phyloP scores from a whole-genome alignment of 2,329 filamentous ascomycete species.

The Fusarium sp. region DNA sequence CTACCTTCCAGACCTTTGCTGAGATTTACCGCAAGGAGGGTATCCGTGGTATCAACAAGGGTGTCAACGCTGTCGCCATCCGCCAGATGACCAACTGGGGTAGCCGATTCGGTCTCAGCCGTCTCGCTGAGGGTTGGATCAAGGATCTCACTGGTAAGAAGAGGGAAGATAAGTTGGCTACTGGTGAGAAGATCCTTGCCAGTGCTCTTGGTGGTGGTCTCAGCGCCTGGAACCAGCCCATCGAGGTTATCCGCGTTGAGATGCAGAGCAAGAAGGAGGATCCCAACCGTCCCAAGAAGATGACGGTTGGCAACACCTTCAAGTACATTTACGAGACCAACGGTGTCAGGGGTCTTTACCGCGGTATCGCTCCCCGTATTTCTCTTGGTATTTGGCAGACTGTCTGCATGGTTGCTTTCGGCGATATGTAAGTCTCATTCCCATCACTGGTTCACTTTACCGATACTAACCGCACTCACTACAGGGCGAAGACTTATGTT shows the following conservation, averaged over 20 bases:
- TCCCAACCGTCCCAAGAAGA: slow-evolving; percentile 97
- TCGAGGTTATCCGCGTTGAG: slow-evolving; percentile 99
- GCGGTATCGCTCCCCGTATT: slow-evolving; percentile 93
- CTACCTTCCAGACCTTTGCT: slow-evolving; percentile 96
- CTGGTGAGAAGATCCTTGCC: slow-evolving; percentile 88
- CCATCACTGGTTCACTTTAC: background rate
- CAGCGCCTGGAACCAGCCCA: slow-evolving; percentile 98
- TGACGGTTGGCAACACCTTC: slow-evolving; percentile 90
- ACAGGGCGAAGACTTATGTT: slow-evolving; percentile 74
- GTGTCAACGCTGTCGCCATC: slow-evolving; percentile 98
- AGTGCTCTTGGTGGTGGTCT: slow-evolving; percentile 91
- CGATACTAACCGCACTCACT: slow-evolving; percentile 37
- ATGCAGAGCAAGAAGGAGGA: slow-evolving; percentile 99
- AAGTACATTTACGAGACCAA: slow-evolving; percentile 92
- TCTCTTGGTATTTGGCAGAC: slow-evolving; percentile 99
- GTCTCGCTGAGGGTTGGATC: slow-evolving; percentile 91
- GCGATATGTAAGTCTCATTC: slow-evolving; percentile 84
- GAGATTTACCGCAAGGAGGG: slow-evolving; percentile 96
- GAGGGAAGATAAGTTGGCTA: slow-evolving; percentile 79
- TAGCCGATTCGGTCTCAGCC: slow-evolving; percentile 91
- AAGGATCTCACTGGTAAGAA: slow-evolving; percentile 82
- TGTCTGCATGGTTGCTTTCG: slow-evolving; percentile 98
- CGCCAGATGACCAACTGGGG: slow-evolving; percentile 99
- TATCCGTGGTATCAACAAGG: slow-evolving; percentile 95
- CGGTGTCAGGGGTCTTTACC: slow-evolving; percentile 92